A percentile compares a stretch with the other conserved stretches of the same genome.
These are phyloP conservation scores for Ceratobasidium theobromae DNA, from an alignment of 1,284 basidiomycete genomes.

Conservation along the genomic window DNA sequence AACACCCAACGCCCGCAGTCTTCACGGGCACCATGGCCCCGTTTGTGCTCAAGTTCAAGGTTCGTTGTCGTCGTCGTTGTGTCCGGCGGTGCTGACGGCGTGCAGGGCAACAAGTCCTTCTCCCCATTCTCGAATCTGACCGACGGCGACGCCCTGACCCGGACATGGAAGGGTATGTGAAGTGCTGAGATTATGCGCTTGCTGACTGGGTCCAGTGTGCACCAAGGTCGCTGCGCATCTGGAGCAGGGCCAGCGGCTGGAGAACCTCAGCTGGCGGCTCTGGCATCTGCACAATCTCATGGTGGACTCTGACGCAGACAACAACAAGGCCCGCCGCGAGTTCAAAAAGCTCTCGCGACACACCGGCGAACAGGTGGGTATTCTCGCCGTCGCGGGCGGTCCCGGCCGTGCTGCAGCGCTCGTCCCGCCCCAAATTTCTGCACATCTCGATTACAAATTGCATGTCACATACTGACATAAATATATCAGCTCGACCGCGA, in stretches of 20 bases:
- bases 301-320: constrained; percentile 66
- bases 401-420: not conserved
- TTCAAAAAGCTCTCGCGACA: constrained; percentile 80
- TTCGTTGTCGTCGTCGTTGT: constrained; percentile 3
- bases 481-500: constrained; percentile 24
- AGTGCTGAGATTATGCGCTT: not conserved
- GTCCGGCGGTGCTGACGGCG: not conserved
- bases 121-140: constrained; percentile 82
- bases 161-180: constrained; percentile 67
- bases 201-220: constrained; percentile 44
- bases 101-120: constrained; percentile 84
- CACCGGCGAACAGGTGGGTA: constrained; percentile 74
- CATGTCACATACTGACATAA: constrained; percentile 30
- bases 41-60: constrained; percentile 40
- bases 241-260: constrained; percentile 74
- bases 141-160: constrained; percentile 77
- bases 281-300: constrained; percentile 86
- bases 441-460: constrained; percentile 30
- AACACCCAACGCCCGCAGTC: constrained; percentile 24
- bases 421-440: constrained; percentile 29
- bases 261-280: constrained; percentile 83
- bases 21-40: constrained; percentile 34
- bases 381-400: not conserved
- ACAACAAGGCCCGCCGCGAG: constrained; percentile 76
- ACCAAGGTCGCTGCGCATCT: constrained; percentile 64